Evolutionary conservation across 176 grass and related monocot species (phyloP).

Genomic region (Juncus inflexus): DNA sequence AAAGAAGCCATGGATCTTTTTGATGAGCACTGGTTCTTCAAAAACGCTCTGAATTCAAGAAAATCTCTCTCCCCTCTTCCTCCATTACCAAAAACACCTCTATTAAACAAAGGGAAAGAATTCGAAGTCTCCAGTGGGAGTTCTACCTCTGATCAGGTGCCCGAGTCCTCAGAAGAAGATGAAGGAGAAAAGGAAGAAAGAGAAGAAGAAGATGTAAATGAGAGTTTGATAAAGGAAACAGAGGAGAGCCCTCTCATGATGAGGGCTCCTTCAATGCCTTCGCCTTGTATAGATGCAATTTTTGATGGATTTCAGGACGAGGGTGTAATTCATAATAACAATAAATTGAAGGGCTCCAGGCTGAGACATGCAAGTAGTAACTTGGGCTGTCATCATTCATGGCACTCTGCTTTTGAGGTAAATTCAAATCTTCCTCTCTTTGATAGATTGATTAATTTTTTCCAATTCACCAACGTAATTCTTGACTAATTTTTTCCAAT

Average conservation of each 20-base stretch:
- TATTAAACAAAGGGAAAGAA: neutral
- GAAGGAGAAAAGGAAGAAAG: conserved; percentile 4
- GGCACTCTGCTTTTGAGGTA: conserved; percentile 30
- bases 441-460: neutral
- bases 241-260: conserved; percentile 34
- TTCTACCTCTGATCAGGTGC: neutral
- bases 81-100: conserved; percentile 32
- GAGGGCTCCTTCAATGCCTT: conserved; percentile 57
- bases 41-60: conserved; percentile 48
- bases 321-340: neutral
- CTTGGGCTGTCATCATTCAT: conserved; percentile 18
- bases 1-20: conserved; percentile 42
- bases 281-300: conserved; percentile 12
- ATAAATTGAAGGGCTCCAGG: neutral
- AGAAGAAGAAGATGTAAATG: neutral
- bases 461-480: neutral
- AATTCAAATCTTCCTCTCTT: neutral
- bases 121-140: neutral
- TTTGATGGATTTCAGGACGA: neutral
- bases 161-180: neutral
- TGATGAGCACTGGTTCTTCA: conserved; percentile 88
- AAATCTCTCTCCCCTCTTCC: conserved; percentile 1
- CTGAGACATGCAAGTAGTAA: conserved; percentile 12
- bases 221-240: neutral
- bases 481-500: neutral